Conservation (phyloP, 176 grass and related monocot species). For the Rhipidocladum racemiflorum region DNA sequence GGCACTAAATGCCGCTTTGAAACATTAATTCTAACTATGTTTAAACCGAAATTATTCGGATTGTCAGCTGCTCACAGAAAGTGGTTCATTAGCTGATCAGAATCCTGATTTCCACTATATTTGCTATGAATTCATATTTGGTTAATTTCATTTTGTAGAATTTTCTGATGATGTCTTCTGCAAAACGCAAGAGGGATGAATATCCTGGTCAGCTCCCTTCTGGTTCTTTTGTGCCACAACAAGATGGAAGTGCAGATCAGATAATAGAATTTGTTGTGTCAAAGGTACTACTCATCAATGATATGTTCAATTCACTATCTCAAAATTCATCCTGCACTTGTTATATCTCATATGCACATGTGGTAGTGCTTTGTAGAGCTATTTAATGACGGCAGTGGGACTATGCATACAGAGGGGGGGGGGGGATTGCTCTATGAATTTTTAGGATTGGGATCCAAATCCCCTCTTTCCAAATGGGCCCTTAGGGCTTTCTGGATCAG, state of each 20-base stretch:
- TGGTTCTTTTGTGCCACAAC: conserved; percentile 85
- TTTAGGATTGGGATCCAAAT: neutral
- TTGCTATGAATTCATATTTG: conserved; percentile 6
- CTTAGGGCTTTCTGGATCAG: neutral
- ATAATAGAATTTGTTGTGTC: conserved; percentile 59
- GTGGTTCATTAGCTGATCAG: neutral
- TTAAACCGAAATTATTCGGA: neutral
- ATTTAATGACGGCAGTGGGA: neutral
- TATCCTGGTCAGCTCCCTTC: conserved; percentile 67
- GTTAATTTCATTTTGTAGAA: conserved; percentile 52
- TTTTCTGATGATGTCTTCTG: conserved; percentile 73
- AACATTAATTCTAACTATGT: neutral
- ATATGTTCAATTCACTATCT: neutral
- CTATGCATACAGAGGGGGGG: neutral
- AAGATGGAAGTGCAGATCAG: conserved; percentile 84
- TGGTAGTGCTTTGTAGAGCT: neutral
- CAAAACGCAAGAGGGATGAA: conserved; percentile 95
- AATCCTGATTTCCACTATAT: conserved; percentile 5
- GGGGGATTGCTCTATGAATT: neutral
- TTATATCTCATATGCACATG: neutral
- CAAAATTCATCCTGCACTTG: conserved; percentile 1
- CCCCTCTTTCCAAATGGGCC: neutral
- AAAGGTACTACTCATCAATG: conserved; percentile 35
- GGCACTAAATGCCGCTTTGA: neutral
- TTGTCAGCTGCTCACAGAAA: neutral